Evolutionary conservation across 176 grass and related monocot species (phyloP).

Genomic region (Alopecurus myosuroides): DNA sequence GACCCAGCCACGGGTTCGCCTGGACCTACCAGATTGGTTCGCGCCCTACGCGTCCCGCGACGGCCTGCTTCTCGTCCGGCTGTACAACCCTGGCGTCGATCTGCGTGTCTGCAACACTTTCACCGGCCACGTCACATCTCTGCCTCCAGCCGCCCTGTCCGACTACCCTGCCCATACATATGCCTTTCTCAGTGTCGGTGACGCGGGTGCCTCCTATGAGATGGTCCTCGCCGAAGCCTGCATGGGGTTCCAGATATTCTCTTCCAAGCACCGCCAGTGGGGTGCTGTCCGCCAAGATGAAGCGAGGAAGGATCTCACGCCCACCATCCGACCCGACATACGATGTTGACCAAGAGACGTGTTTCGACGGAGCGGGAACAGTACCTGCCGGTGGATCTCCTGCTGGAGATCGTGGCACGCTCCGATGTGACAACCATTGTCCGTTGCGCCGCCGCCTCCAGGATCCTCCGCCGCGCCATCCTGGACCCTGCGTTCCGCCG

Average conservation of each 20-base stretch:
- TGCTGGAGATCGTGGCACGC: neutral
- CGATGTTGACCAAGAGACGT: neutral
- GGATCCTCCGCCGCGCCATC: neutral
- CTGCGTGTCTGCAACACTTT: neutral
- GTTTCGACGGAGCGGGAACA: neutral
- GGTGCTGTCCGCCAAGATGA: too few species aligned
- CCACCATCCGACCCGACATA: neutral
- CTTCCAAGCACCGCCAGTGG: neutral
- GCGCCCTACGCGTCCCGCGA: neutral
- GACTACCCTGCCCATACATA: too few species aligned
- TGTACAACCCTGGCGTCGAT: accelerated
- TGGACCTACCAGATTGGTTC: neutral
- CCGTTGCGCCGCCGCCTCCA: neutral
- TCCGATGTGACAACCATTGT: neutral
- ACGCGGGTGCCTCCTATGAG: neutral
- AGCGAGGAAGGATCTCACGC: neutral
- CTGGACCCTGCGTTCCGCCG: neutral
- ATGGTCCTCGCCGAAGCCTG: neutral
- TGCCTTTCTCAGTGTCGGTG: neutral
- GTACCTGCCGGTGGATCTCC: neutral
- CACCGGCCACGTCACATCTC: neutral
- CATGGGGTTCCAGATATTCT: neutral
- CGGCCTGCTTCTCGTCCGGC: neutral
- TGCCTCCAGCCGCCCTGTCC: neutral
- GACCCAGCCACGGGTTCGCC: neutral